Conservation (phyloP, 169 alveolate species). For the Cryptosporidium meleagridis region DNA sequence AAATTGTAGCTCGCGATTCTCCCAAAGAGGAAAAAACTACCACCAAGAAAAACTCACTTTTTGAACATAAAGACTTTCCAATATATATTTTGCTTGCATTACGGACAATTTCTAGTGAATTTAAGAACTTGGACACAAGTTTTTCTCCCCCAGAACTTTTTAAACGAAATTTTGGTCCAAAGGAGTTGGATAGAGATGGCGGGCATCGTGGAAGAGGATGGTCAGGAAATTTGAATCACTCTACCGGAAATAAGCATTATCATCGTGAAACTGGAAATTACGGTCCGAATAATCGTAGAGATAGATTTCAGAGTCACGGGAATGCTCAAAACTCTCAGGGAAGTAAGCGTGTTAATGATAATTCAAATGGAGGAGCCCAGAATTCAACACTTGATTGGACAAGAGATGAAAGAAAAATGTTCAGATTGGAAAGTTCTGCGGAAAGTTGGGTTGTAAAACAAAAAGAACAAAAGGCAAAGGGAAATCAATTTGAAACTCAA, state of each 20-base stretch:
- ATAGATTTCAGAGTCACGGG: conserved; percentile 28
- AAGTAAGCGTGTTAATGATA: conserved; percentile 24
- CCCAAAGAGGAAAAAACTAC: conserved; percentile 12
- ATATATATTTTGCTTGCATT: conserved; percentile 40
- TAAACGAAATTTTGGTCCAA: conserved; percentile 33
- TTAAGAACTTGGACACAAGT: background rate
- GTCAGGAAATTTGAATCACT: conserved; percentile 5
- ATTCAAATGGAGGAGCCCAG: background rate
- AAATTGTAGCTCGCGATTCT: background rate
- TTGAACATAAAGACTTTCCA: conserved; percentile 5
- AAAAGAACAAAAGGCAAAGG: conserved; percentile 61
- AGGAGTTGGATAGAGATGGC: conserved; percentile 55
- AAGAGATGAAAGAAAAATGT: conserved; percentile 60
- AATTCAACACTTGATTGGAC: conserved; percentile 60
- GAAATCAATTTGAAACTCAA: conserved; percentile 57
- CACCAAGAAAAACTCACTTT: background rate
- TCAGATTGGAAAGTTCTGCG: conserved; percentile 66
- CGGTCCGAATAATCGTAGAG: conserved; percentile 40
- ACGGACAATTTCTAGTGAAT: conserved; percentile 8
- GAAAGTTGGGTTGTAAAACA: conserved; percentile 74
- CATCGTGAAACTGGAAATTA: conserved; percentile 11
- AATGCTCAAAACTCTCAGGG: conserved; percentile 23
- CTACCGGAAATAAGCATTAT: conserved; percentile 13
- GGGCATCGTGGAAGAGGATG: conserved; percentile 44
- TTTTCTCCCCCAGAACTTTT: conserved; percentile 60